Conservation (phyloP, 2,329 filamentous ascomycete species). For the Ophiostoma sp. region DNA sequence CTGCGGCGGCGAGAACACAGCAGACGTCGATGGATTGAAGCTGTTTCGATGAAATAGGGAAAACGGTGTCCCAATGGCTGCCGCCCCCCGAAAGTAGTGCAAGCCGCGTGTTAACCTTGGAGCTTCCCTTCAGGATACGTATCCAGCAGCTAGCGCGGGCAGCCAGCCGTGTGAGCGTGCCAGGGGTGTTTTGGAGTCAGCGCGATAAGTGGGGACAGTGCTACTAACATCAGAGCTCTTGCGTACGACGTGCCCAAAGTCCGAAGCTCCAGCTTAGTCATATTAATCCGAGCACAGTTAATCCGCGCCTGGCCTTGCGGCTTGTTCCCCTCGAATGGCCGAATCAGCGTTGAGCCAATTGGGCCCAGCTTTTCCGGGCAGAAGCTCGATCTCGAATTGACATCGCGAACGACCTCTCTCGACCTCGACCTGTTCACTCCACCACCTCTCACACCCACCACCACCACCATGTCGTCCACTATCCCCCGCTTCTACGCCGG, state of each 20-base stretch:
- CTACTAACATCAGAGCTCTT: too few species aligned
- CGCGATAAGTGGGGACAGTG: slow-evolving; percentile 2
- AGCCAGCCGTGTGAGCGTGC: background rate
- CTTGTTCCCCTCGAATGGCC: background rate
- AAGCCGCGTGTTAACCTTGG: slow-evolving; percentile 21
- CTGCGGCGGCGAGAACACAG: background rate
- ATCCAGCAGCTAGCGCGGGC: slow-evolving; percentile 24
- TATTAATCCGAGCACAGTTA: slow-evolving; percentile 20
- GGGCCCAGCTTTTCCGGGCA: slow-evolving; percentile 18
- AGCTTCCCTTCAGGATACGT: slow-evolving; percentile 29
- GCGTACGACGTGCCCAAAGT: background rate
- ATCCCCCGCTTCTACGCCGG: slow-evolving; percentile 79
- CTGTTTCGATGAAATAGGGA: slow-evolving; percentile 27
- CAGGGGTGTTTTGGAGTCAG: background rate
- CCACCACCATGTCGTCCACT: slow-evolving; percentile 56
- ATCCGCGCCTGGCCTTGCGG: background rate
- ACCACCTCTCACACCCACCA: background rate
- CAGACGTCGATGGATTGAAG: background rate
- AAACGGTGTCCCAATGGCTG: slow-evolving; percentile 25
- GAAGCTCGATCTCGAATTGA: background rate
- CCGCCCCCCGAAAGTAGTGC: background rate
- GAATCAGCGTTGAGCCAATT: slow-evolving; percentile 24
- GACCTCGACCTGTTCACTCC: background rate
- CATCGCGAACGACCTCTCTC: slow-evolving; percentile 13
- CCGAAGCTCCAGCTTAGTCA: background rate